Conservation (phyloP, 176 grass and related monocot genomes). For the Alloteropsis semialata region DNA sequence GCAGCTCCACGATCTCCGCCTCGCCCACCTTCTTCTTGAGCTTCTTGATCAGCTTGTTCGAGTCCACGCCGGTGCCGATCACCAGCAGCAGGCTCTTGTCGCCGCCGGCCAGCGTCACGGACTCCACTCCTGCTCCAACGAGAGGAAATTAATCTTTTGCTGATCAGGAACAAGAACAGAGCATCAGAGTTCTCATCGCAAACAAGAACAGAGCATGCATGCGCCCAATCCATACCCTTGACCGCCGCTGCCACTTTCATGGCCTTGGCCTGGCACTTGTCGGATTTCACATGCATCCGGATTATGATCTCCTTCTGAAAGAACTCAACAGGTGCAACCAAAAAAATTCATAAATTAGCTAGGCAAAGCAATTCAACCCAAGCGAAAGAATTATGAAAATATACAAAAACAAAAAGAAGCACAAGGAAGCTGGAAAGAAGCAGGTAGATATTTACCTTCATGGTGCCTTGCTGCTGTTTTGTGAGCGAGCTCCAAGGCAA, state of each 20-base stretch:
- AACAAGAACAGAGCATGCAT: neutral
- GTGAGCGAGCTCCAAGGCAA: neutral
- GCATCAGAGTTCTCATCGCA: neutral
- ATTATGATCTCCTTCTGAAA: conserved; percentile 59
- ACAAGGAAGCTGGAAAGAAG: neutral
- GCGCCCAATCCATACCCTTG: conserved; percentile 5
- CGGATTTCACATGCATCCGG: conserved; percentile 30
- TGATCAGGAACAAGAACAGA: neutral
- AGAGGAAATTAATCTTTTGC: neutral
- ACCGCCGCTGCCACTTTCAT: conserved; percentile 45
- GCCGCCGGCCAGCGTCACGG: conserved; percentile 38
- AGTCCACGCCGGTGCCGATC: conserved; percentile 46
- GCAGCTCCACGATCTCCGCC: conserved; percentile 49
- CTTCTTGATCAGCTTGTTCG: conserved; percentile 45
- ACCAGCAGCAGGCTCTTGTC: conserved; percentile 54
- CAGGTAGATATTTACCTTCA: conserved; percentile 27
- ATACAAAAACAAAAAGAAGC: neutral
- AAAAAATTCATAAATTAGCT: neutral
- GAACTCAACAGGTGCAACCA: neutral
- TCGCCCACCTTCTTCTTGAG: conserved; percentile 39
- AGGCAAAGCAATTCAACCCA: neutral
- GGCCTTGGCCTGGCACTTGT: conserved; percentile 42
- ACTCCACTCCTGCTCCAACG: conserved; percentile 41
- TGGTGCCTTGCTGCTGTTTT: conserved; percentile 4
- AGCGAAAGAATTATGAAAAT: neutral